A percentile compares a stretch with the other conserved stretches of the same genome.
These are phyloP conservation scores for Lindgomyces ingoldianus DNA, from an alignment of 495 filamentous ascomycete genomes.

Conservation along the genomic window DNA sequence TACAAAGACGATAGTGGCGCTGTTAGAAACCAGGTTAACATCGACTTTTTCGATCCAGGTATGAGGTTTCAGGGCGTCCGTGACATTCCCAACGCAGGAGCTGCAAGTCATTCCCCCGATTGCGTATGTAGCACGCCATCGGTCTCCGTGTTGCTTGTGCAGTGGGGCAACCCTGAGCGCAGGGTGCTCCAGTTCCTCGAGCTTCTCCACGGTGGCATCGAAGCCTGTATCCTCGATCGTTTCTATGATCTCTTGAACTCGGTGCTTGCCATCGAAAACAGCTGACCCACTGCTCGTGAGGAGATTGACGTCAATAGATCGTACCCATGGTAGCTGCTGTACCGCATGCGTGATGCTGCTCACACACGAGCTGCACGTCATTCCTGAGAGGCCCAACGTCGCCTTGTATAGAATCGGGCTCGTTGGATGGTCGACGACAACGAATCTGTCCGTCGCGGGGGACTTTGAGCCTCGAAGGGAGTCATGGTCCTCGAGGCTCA, in stretches of 20 bases:
- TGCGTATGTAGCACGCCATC: slow-evolving; percentile 59
- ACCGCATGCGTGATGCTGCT: slow-evolving; percentile 56
- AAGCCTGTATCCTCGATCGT: slow-evolving; percentile 60
- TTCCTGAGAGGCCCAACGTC: slow-evolving; percentile 58
- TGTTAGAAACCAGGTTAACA: slow-evolving; percentile 74
- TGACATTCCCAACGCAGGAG: slow-evolving; percentile 68
- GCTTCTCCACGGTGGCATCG: slow-evolving; percentile 54
- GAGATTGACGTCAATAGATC: slow-evolving; percentile 58
- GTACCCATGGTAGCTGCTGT: slow-evolving; percentile 53
- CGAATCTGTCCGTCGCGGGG: slow-evolving; percentile 14
- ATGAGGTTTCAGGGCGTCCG: slow-evolving; percentile 61
- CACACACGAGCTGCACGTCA: slow-evolving; percentile 67
- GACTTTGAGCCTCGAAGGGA: neutral
- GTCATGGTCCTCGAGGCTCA: neutral
- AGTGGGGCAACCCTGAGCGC: neutral
- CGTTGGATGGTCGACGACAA: slow-evolving; percentile 18
- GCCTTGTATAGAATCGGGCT: slow-evolving; percentile 43
- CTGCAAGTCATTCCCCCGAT: slow-evolving; percentile 86
- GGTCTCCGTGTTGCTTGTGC: slow-evolving; percentile 16
- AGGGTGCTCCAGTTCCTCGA: slow-evolving; percentile 37
- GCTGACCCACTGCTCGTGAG: slow-evolving; percentile 61
- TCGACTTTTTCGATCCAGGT: slow-evolving; percentile 63
- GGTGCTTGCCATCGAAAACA: slow-evolving; percentile 49
- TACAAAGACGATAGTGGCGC: slow-evolving; percentile 41
- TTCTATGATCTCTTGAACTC: slow-evolving; percentile 50